Base-by-base conservation (phyloP, 306 rosid species). In the Vicia villosa region DNA sequence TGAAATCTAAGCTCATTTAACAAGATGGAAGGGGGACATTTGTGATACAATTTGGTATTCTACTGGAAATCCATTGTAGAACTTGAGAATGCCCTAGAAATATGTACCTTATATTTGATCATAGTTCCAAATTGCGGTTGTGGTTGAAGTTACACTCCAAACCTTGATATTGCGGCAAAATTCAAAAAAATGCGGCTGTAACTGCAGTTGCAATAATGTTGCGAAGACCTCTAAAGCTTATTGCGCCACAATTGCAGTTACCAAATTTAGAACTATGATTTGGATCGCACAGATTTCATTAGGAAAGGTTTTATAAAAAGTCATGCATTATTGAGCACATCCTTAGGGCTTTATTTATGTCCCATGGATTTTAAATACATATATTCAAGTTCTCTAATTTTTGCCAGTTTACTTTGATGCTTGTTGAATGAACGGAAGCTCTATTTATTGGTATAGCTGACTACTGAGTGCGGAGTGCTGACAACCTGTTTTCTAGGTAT, bases 1-100 rank as follows among this genome's bases (percentile, higher is more conserved):
- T 30, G 34, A 30, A 30, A 30, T 30, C 7, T 8, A 32, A 32
- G 37, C 37, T 32, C 37, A 32, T 32, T 32, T 32, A 32, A 32
- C 37, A 32, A 32, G 37, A 20, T 47, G 2, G 55, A 16, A 47
- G 54, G 17, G 24, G 24, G 60, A 20, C n/a, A 43, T 74, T 28
- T 54, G 22, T 69, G 17, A 36, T 62, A 1, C 21, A 51, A 54
- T 77, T 45, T 45, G 54, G 58, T 58, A 43, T 34, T 63, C 63
- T 54, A 17, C 12, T 19, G 66, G 14, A 72, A 72, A 49, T 28
- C 74, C 37, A 5, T 32, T 42, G 62, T 51, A 41, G 40, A 38
- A 16, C 37, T 15, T 12, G 50, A 67, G 59, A 43, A 20, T 68
- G 37, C 32, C 41, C 16, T 32, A 28, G 42, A 73, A 21, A 41